Evolutionary conservation across 2,329 filamentous ascomycete species (phyloP).

Genomic region (Colletotrichum scovillei): DNA sequence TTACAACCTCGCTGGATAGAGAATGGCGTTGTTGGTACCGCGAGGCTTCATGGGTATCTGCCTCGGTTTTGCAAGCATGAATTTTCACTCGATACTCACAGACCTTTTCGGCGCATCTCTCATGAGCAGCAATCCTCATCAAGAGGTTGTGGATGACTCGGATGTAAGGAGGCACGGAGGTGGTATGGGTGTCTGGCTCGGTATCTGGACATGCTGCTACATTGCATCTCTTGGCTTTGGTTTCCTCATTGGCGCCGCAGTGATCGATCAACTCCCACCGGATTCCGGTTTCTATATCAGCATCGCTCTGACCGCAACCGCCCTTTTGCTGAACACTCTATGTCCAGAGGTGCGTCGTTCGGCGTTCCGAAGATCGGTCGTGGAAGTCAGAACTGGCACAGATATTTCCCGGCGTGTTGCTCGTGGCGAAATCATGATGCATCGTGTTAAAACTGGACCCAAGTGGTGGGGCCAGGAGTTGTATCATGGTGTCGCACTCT

Average conservation of each 20-base stretch:
- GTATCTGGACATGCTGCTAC: slow-evolving; percentile 82
- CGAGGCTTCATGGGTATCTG: slow-evolving; percentile 74
- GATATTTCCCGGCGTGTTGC: slow-evolving; percentile 69
- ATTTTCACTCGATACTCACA: slow-evolving; percentile 76
- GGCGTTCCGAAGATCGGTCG: slow-evolving; percentile 74
- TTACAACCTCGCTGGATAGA: slow-evolving; percentile 66
- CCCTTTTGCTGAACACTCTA: slow-evolving; percentile 76
- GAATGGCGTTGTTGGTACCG: slow-evolving; percentile 70
- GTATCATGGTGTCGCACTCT: slow-evolving; percentile 75
- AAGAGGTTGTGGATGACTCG: slow-evolving; percentile 74
- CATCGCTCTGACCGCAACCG: slow-evolving; percentile 73
- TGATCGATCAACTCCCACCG: slow-evolving; percentile 73
- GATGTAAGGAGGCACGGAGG: slow-evolving; percentile 81
- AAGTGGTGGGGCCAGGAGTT: slow-evolving; percentile 83
- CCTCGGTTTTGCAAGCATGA: slow-evolving; percentile 82
- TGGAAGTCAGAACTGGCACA: slow-evolving; percentile 68
- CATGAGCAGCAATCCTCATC: slow-evolving; percentile 78
- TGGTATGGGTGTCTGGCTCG: slow-evolving; percentile 83
- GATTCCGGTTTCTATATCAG: slow-evolving; percentile 82
- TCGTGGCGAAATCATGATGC: slow-evolving; percentile 81
- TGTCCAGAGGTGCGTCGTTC: slow-evolving; percentile 79
- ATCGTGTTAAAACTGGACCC: slow-evolving; percentile 77
- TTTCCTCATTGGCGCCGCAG: slow-evolving; percentile 76
- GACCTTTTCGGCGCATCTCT: slow-evolving; percentile 83
- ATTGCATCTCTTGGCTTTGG: slow-evolving; percentile 78